These are phyloP conservation scores for Bothriochloa decipiens DNA, from an alignment of 176 grass and related monocot genomes.

Conservation along the genomic window DNA sequence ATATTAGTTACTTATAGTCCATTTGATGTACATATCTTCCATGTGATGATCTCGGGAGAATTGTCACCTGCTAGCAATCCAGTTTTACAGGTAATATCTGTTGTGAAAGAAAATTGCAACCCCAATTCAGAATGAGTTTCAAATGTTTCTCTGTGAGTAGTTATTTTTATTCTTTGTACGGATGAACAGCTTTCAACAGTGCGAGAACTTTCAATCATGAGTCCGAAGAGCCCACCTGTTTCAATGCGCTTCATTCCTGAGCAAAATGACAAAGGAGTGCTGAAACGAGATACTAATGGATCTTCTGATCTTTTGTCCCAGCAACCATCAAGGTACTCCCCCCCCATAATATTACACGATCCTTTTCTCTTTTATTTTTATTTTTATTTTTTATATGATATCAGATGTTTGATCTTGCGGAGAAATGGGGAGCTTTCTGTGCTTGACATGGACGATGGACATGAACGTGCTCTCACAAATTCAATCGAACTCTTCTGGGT, in stretches of 20 bases:
- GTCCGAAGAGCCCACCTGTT: conserved; percentile 87
- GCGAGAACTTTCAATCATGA: conserved; percentile 98
- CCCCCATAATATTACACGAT: conserved; percentile 28
- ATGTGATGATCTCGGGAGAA: conserved; percentile 86
- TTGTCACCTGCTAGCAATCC: conserved; percentile 78
- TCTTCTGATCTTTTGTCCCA: conserved; percentile 57
- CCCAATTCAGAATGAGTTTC: conserved; percentile 21
- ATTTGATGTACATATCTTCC: conserved; percentile 99
- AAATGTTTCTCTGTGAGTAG: conserved; percentile 11
- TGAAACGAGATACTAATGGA: conserved; percentile 47
- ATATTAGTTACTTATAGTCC: conserved; percentile 95
- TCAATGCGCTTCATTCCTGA: conserved; percentile 94
- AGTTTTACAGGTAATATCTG: conserved; percentile 78
- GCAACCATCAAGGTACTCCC: conserved; percentile 83
- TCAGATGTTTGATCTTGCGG: conserved; percentile 91
- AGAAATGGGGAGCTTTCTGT: conserved; percentile 95
- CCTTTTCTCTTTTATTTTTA: conserved; percentile 40
- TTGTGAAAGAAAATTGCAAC: conserved; percentile 24
- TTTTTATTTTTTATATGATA: conserved; percentile 47
- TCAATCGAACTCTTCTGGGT: conserved; percentile 98
- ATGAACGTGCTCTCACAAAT: conserved; percentile 85
- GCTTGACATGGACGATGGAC: conserved; percentile 94
- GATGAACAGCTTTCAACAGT: conserved; percentile 85
- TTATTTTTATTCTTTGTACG: conserved; percentile 24
- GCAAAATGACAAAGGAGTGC: conserved; percentile 49